Conservation (phyloP, 2,329 filamentous ascomycete species). For the Cytospora piceae region DNA sequence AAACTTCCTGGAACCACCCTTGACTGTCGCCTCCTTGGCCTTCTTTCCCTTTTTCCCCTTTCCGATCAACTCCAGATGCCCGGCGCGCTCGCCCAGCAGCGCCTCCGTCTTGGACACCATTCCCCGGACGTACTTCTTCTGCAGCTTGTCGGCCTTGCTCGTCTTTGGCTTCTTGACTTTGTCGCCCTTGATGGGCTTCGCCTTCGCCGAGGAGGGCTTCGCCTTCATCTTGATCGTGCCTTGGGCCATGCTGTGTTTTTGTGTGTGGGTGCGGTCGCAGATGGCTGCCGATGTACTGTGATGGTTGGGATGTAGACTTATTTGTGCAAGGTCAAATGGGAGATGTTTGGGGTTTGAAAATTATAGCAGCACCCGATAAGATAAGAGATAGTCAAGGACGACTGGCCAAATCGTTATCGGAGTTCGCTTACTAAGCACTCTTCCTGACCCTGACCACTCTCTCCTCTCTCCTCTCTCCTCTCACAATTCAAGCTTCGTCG, state of each 20-base stretch:
- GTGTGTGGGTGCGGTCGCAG: background rate
- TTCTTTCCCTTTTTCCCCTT: conserved; percentile 56
- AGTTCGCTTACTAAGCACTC: background rate
- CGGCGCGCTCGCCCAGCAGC: conserved; percentile 61
- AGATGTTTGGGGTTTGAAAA: background rate
- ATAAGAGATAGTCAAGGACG: background rate
- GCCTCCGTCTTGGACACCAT: conserved; percentile 59
- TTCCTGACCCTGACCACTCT: too few species aligned
- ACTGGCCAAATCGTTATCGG: background rate
- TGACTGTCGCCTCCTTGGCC: conserved; percentile 40
- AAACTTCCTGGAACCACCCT: conserved; percentile 60
- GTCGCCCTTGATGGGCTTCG: conserved; percentile 53
- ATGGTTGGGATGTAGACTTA: background rate
- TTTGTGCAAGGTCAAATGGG: background rate
- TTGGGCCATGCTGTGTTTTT: conserved; percentile 52
- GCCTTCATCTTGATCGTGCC: conserved; percentile 55
- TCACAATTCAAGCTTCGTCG: too few species aligned
- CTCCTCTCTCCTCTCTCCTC: too few species aligned
- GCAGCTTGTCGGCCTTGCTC: conserved; percentile 54
- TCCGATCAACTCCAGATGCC: conserved; percentile 63
- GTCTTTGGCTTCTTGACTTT: conserved; percentile 43
- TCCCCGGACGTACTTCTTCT: conserved; percentile 59
- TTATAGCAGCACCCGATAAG: background rate
- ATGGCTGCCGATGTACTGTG: background rate
- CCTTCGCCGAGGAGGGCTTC: conserved; percentile 44